phyloP scores from a whole-genome alignment of 768 basidiomycete genomes.

The Tylopilus vinaceipallidus region DNA sequence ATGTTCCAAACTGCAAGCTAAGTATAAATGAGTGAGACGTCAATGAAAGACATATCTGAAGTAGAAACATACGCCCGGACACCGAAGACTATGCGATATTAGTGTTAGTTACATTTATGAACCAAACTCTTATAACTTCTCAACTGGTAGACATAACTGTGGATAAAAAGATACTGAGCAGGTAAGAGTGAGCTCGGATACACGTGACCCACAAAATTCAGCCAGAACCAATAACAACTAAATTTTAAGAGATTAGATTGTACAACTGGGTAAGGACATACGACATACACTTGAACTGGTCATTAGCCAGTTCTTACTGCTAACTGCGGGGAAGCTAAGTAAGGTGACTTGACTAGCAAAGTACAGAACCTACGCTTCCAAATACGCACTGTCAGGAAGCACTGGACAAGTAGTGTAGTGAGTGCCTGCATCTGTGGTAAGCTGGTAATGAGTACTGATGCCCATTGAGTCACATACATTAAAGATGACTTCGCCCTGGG shows the following conservation, averaged over 20 bases:
- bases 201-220: slow-evolving; percentile 36
- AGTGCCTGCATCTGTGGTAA: slow-evolving; percentile 27
- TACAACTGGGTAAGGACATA: neutral
- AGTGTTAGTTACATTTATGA: neutral
- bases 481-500: slow-evolving; percentile 49
- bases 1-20: slow-evolving; percentile 42
- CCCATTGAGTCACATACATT: slow-evolving; percentile 31
- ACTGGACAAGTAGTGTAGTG: slow-evolving; percentile 52
- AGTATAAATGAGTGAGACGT: slow-evolving; percentile 11
- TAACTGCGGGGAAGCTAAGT: slow-evolving; percentile 36
- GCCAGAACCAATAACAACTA: slow-evolving; percentile 33
- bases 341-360: neutral
- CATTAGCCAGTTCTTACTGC: slow-evolving; percentile 42
- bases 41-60: neutral
- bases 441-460: neutral
- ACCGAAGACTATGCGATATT: slow-evolving; percentile 40
- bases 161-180: slow-evolving; percentile 6
- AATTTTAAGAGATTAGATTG: neutral
- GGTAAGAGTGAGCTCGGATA: neutral
- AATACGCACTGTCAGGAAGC: slow-evolving; percentile 50
- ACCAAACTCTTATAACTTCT: slow-evolving; percentile 6
- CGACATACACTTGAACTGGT: slow-evolving; percentile 30
- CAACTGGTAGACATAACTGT: slow-evolving; percentile 35
- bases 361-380: slow-evolving; percentile 42
- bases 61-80: slow-evolving; percentile 33